Percentiles rank a stretch among this genome's conserved stretches.
Conservation (phyloP, 1,284 basidiomycete genomes). For the Cystodermella granulosa region DNA sequence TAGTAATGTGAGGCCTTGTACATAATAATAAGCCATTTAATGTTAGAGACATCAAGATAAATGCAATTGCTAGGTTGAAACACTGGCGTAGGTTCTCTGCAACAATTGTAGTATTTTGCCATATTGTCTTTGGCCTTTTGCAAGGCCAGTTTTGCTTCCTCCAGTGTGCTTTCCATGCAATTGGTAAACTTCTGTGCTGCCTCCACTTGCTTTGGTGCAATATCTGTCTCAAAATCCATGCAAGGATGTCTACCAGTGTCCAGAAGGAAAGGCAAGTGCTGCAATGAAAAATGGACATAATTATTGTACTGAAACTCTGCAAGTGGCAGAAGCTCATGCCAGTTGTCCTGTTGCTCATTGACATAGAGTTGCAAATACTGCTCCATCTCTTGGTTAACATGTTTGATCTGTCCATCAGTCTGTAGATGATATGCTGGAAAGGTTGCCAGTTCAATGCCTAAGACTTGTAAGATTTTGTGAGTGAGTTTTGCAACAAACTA, state of each 20-base stretch:
- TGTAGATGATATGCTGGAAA: conserved; percentile 24
- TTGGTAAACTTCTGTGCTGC: conserved; percentile 12
- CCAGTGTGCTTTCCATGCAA: conserved; percentile 7
- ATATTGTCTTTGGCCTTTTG: no score
- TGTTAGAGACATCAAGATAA: no score
- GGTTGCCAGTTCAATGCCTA: conserved; percentile 20
- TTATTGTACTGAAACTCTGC: conserved; percentile 12
- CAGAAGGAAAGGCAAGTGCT: conserved; percentile 5
- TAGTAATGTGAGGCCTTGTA: no score
- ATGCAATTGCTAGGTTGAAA: no score
- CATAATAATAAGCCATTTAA: no score
- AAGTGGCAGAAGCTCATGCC: conserved; percentile 8
- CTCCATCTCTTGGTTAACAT: conserved; percentile 3
- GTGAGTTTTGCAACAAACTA: conserved; percentile 21
- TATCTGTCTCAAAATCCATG: conserved; percentile 15
- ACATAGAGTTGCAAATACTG: conserved; percentile 2
- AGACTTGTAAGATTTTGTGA: conserved; percentile 18
- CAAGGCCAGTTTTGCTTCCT: conserved; percentile 14
- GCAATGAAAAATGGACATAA: conserved; percentile 10
- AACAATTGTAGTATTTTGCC: no score
- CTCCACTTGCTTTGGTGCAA: conserved; percentile 4
- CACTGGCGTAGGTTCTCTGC: no score
- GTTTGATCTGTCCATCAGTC: conserved; percentile 19
- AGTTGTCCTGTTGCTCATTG: conserved; percentile 5
- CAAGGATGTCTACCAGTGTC: no score